These are phyloP conservation scores for Castanea mollissima DNA, from an alignment of 306 rosid genomes.

Conservation along the genomic window DNA sequence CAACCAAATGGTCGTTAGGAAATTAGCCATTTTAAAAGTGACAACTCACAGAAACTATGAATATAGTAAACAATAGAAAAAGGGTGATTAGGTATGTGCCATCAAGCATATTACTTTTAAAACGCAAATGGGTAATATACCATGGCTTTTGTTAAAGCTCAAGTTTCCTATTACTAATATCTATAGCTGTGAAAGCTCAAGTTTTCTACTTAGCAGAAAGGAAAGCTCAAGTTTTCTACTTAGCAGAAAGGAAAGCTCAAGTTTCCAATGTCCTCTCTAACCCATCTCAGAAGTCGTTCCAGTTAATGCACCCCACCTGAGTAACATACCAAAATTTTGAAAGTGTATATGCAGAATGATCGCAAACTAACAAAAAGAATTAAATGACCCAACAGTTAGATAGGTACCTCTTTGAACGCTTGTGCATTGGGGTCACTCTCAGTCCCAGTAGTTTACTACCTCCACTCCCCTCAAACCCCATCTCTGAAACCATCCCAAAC, in stretches of 20 bases:
- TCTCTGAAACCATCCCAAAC: conserved; percentile 43
- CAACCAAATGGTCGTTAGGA: conserved; percentile 17
- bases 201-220: background rate
- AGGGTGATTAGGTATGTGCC: background rate
- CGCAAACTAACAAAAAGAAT: conserved; percentile 29
- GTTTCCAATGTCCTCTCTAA: conserved; percentile 23
- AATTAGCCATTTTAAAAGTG: conserved; percentile 20
- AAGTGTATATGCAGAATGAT: conserved; percentile 13
- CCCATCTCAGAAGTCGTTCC: conserved; percentile 25
- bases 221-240: conserved; percentile 30
- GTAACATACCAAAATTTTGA: conserved; percentile 14
- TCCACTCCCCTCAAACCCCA: conserved; percentile 50
- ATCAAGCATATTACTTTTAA: conserved; percentile 7
- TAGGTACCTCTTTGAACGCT: conserved; percentile 74
- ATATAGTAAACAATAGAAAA: conserved; percentile 3
- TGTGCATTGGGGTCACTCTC: conserved; percentile 57
- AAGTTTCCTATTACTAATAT: background rate
- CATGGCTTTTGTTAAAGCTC: conserved; percentile 32
- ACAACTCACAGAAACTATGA: conserved; percentile 22
- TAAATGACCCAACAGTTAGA: conserved; percentile 22
- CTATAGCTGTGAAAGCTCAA: conserved; percentile 33
- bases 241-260: conserved; percentile 22
- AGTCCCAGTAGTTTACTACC: conserved; percentile 52
- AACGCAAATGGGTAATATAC: background rate
- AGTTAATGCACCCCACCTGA: conserved; percentile 11